Evolutionary conservation across 441 rosid species (phyloP).

Genomic region (Populus hybrid): DNA sequence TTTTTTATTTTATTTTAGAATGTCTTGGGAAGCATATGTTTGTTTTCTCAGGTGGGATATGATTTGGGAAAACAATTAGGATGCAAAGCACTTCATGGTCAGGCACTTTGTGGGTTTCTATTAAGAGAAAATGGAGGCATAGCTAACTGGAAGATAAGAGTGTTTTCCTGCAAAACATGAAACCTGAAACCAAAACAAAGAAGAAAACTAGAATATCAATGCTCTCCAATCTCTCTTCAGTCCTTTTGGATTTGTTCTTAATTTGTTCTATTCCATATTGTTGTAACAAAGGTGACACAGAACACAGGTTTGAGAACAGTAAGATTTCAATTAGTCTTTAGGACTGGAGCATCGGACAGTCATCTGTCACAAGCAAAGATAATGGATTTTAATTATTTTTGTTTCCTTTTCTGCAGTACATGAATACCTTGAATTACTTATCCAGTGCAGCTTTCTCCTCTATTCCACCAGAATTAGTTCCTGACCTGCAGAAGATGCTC

Average conservation of each 20-base stretch:
- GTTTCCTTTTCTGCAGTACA: conserved; percentile 59
- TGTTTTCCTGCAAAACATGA: background rate
- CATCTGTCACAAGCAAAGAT: background rate
- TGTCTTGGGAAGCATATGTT: no score
- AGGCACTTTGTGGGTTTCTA: background rate
- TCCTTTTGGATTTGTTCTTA: background rate
- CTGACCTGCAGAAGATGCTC: conserved; percentile 89
- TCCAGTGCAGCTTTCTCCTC: conserved; percentile 82
- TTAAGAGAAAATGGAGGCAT: background rate
- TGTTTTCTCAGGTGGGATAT: background rate
- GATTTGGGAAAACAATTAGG: conserved; percentile 2
- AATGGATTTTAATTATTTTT: conserved; percentile 16
- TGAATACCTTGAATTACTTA: conserved; percentile 89
- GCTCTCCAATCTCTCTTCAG: background rate
- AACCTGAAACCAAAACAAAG: background rate
- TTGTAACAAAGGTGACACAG: background rate
- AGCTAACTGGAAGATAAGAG: background rate
- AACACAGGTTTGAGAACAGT: no score
- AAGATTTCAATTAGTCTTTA: no score
- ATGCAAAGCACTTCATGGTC: background rate
- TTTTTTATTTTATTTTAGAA: background rate
- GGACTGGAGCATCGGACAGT: no score
- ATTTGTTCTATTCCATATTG: background rate
- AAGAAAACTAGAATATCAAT: background rate
- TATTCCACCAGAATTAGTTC: conserved; percentile 68